A percentile compares a stretch with the other conserved stretches of the same genome.
Conservation (phyloP, 768 basidiomycete genomes). For the Amyloporia xantha region DNA sequence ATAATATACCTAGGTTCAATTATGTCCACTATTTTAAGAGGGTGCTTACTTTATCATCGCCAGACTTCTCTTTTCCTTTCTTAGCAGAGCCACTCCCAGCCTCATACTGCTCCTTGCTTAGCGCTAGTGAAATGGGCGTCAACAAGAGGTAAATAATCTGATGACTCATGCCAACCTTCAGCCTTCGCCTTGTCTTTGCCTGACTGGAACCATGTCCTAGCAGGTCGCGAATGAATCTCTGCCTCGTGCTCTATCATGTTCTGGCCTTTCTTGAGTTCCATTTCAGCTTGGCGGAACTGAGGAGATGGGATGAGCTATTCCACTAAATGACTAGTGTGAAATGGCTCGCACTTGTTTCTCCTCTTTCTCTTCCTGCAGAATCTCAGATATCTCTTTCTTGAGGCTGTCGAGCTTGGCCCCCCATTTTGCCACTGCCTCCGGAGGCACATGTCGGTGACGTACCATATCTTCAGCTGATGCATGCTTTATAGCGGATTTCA, state of each 20-base stretch:
- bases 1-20: constrained; percentile 4
- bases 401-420: constrained; percentile 58
- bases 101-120: constrained; percentile 74
- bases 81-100: constrained; percentile 34
- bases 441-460: constrained; percentile 80
- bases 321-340: neutral
- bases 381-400: constrained; percentile 70
- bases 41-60: constrained; percentile 27
- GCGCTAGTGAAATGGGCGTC: constrained; percentile 35
- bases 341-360: constrained; percentile 69
- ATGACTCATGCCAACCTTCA: constrained; percentile 46
- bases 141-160: neutral
- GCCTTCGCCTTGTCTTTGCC: constrained; percentile 75
- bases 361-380: constrained; percentile 89
- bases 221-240: constrained; percentile 90
- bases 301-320: neutral
- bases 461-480: constrained; percentile 72
- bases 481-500: constrained; percentile 93
- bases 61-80: constrained; percentile 33
- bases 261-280: constrained; percentile 92
- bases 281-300: constrained; percentile 85
- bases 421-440: constrained; percentile 70
- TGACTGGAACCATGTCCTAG: constrained; percentile 98
- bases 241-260: constrained; percentile 91
- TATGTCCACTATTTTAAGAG: neutral